phyloP scores from a whole-genome alignment of 2,329 filamentous ascomycete species.

The Keithomyces neogunnii region DNA sequence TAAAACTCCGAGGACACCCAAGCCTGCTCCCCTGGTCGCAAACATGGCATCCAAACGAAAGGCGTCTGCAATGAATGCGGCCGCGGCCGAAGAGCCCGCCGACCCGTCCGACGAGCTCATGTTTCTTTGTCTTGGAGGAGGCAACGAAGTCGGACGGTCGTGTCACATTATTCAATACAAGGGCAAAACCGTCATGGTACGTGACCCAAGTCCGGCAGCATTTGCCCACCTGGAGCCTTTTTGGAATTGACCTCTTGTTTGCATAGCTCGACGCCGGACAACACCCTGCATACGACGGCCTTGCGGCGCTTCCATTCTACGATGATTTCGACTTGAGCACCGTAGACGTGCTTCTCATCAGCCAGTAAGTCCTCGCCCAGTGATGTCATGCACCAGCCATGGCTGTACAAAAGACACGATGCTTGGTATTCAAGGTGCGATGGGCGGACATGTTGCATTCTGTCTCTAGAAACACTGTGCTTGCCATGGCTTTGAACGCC shows the following conservation, averaged over 20 bases:
- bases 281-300: slow-evolving; percentile 91
- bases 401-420: neutral
- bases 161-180: slow-evolving; percentile 99
- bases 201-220: slow-evolving; percentile 2
- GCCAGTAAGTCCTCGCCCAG: slow-evolving; percentile 70
- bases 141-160: slow-evolving; percentile 93
- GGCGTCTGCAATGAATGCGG: slow-evolving; percentile 62
- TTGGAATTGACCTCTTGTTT: slow-evolving; percentile 1
- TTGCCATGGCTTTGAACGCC: slow-evolving; percentile 13
- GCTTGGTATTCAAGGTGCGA: neutral
- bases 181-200: slow-evolving; percentile 96
- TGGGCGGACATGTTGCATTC: slow-evolving; percentile 1
- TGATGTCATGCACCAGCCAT: neutral
- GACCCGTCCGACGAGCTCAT: slow-evolving; percentile 91
- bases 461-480: neutral
- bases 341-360: slow-evolving; percentile 93
- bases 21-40: slow-evolving; percentile 6
- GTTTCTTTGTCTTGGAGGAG: slow-evolving; percentile 88
- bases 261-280: slow-evolving; percentile 87
- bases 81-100: slow-evolving; percentile 69
- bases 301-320: slow-evolving; percentile 91
- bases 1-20: neutral
- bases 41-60: slow-evolving; percentile 92
- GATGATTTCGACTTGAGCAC: slow-evolving; percentile 97
- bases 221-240: neutral